Evolutionary conservation across 169 alveolate genomes (phyloP), one percentile per base, ranked within the genome.

Genomic region (Theileria annulata): DNA sequence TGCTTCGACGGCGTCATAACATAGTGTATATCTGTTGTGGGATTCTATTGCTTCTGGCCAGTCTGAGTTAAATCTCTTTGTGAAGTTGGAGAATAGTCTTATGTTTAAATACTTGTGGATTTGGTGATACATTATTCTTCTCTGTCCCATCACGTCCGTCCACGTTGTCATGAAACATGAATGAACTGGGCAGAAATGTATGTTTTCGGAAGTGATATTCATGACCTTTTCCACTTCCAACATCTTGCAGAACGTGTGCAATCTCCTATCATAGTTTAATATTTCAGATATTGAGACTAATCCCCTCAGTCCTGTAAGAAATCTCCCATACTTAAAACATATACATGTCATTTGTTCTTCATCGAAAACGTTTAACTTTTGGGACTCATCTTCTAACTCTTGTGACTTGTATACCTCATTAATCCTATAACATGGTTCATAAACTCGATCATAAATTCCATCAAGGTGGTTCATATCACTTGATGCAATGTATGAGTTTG

Each of bases 61-160:
- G 59, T 82, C 84, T n/a, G 28, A 15, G 51, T 82, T 77, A 30
- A 82, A 54, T 25, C 30, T 42, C 27, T 49, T 37, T 19, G 77
- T 49, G 51, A 25, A 62, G 33, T 54, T 71, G 28, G 37, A 62
- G 25, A 82, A 68, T 37, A 66, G 56, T 33, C 23, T 60, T 25
- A 68, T 31, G 58, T n/a, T 48, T 13, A 82, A 25, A 42, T 75
- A 73, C 64, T 59, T 66, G 48, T 82, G 80, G 19, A 82, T 72
- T n/a, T 66, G 84, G 77, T 82, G 79, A 71, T 54, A 82, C 89
- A 82, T 82, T 8, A 82, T 81, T 21, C 89, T 58, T 56, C 49
- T 66, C 63, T 82, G 89, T 31, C 72, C 71, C 71, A 77, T 72
- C 17, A 74, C 63, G 49, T 82, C 89, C 42, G 23, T 62, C 89